Base-by-base conservation (phyloP, 305 asterid genomes). In the Petunia hybrid region DNA sequence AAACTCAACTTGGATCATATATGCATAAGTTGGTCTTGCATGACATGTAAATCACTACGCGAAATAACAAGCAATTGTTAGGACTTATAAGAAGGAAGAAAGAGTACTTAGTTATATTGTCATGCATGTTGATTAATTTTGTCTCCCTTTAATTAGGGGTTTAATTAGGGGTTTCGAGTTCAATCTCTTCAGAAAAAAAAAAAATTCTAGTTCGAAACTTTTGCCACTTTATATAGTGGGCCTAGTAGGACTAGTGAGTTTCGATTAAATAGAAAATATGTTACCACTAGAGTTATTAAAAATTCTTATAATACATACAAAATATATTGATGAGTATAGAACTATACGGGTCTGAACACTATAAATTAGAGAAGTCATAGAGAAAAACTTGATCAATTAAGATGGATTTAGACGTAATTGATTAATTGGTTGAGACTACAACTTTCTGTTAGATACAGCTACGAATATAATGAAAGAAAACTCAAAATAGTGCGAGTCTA, bases 1-100 rank as follows among this genome's bases (percentile, higher is more conserved):
- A 31, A 71, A 48, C 43, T 71, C 77, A 48, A 71, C 45, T 31
- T 71, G 61, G 31, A 48, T 71, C 55, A 35, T 71, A 31, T 14
- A 71, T 71, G 78, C 78, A 31, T 70, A 70, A 9, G 7, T 48
- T 70, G 77, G 10, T 46, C 45, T 48, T 71, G 78, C 61, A 48
- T 71, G 78, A 48, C 78, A 35, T 71, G 78, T 38, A 16, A 45
- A 48, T 71, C 78, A 71, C 35, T 71, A 35, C 3, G 6, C 10
- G 61, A 71, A 35, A 31, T 70, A 46, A 71, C 77, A 46, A 71
- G 43, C 55, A 71, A 10, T 48, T 46, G 31, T 31, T 22, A 22
- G 31, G 10, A 46, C 6, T 14, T 1, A 12, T 12, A 64, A 36
- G 4, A 48, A 48, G 14, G 69, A 63, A 10, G 69, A 8, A 62